phyloP scores from a whole-genome alignment of 192 early-diverging fungal species.

The Obelidium mucronatum region DNA sequence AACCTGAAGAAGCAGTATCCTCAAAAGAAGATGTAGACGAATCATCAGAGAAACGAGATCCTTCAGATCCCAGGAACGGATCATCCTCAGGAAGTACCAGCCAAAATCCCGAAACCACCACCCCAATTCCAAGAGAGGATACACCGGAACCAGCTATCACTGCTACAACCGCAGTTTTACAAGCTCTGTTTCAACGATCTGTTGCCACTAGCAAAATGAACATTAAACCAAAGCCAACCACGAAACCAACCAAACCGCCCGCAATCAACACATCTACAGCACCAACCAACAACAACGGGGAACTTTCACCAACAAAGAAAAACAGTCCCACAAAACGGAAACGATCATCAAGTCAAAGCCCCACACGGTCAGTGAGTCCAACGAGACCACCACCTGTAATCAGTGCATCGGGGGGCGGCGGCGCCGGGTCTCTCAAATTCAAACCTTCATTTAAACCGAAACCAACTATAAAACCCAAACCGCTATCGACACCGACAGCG shows the following conservation, averaged over 20 bases:
- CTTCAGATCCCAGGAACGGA: neutral
- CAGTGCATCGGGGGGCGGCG: neutral
- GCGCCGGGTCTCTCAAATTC: neutral
- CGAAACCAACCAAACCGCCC: neutral
- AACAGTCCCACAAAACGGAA: neutral
- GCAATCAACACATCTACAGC: neutral
- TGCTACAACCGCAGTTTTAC: neutral
- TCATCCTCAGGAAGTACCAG: neutral
- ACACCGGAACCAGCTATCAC: neutral
- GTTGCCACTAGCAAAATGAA: neutral
- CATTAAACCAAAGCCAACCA: neutral
- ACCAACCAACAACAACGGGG: neutral
- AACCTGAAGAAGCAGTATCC: neutral
- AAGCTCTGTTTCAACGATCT: neutral
- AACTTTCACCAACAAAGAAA: neutral
- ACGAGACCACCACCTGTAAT: neutral
- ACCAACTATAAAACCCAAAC: neutral
- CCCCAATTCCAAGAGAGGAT: neutral
- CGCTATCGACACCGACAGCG: neutral
- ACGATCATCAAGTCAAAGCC: neutral
- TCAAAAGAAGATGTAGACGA: neutral
- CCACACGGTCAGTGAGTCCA: neutral
- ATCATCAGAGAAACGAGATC: neutral
- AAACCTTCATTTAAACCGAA: constrained; percentile 20
- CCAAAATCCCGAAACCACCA: neutral